Evolutionary conservation across 257 asterid species (phyloP), one percentile per base, ranked within the genome.

Genomic region (Penstemon barbatus): DNA sequence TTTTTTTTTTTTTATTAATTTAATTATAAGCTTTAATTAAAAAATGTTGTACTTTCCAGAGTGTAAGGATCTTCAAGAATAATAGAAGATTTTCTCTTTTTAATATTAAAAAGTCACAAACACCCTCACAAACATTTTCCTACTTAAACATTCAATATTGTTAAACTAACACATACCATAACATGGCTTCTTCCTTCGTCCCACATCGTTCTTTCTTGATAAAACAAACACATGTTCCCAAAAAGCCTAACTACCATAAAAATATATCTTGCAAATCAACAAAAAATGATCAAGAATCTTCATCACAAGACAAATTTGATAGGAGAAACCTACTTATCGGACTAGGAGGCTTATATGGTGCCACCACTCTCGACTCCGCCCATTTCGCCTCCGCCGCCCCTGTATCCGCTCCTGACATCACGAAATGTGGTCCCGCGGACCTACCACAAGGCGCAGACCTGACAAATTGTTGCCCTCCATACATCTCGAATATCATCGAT

Each of bases 381-480:
- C 91, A 92, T 0, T 78, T 83, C 45, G 76, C 93, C 5, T 66
- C 82, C 8, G 85, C 93, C 1, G 90, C 89, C 53, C 96, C 97
- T 0, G 60, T 88, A 0, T 2, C 81, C 13, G 89, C 72, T 40
- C 96, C 97, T 0, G 96, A 91, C 68, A 69, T 87, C 70, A 68
- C 91, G 0, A 78, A 85, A 80, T 91, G 97, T 63, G 96, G 97
- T 39, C 84, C 97, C 0, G 93, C 95, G 0, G 84, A 91, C 62
- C 66, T 88, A 7, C 96, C 97, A 0, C 37, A 54, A 0, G 92
- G 90, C 12, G 92, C 89, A 1, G 42, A 79, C 13, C 79, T 86
- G 0, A 85, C 83, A 10, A 83, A 91, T 65, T 88, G 97, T 70
- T 91, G 97, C 78, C 97, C 96, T 1, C 97, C 97, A 0, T 53